These are phyloP conservation scores for Mallotus japonicus DNA, from an alignment of 441 rosid species.

Conservation along the genomic window DNA sequence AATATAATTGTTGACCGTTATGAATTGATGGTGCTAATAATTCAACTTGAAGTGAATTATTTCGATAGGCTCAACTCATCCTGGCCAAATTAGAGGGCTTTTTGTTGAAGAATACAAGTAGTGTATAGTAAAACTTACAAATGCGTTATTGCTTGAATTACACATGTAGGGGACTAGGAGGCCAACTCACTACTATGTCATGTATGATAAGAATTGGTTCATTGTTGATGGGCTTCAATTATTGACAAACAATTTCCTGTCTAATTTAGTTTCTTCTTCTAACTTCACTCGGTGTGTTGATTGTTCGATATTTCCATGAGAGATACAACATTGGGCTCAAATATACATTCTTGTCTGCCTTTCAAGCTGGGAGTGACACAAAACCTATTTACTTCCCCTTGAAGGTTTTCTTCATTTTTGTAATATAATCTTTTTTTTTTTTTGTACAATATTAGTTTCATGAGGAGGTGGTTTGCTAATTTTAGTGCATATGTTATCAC, in stretches of 20 bases:
- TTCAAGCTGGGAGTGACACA: conserved; percentile 59
- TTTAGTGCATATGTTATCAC: neutral
- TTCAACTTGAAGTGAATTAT: conserved; percentile 39
- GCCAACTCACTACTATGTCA: conserved; percentile 74
- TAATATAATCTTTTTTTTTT: conserved; percentile 12
- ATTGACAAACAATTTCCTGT: conserved; percentile 49
- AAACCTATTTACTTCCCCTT: conserved; percentile 61
- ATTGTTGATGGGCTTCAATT: conserved; percentile 54
- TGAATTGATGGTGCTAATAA: conserved; percentile 23
- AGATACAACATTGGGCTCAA: conserved; percentile 39
- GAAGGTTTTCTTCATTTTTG: no score
- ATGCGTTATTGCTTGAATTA: neutral
- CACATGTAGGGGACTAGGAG: conserved; percentile 64
- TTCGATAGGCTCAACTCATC: conserved; percentile 27
- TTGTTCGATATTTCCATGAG: conserved; percentile 50
- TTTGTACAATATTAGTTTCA: neutral
- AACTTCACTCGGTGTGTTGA: conserved; percentile 50
- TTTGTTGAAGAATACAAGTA: conserved; percentile 30
- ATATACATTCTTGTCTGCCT: conserved; percentile 46
- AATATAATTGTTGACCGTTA: neutral
- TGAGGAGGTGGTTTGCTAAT: neutral
- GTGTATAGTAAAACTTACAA: conserved; percentile 8
- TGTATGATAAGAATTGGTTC: conserved; percentile 62
- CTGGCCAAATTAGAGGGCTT: conserved; percentile 44
- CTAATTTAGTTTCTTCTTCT: conserved; percentile 11